Evolutionary conservation across 805 yeast species (phyloP).

Genomic region (Wickerhamomyces mucosus): DNA sequence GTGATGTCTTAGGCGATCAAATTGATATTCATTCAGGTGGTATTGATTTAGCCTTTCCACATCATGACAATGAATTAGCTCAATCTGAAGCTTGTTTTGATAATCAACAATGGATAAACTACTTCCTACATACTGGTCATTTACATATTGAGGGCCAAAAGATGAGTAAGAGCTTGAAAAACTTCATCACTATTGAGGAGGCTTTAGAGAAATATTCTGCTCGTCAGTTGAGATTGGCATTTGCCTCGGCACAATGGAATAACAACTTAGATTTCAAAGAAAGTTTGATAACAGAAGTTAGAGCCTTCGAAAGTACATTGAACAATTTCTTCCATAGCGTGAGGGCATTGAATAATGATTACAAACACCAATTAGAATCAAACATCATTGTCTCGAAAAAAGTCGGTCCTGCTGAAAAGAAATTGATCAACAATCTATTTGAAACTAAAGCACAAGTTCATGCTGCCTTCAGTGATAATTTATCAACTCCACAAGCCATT

Average conservation of each 20-base stretch:
- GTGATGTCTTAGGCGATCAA: slow-evolving; percentile 69
- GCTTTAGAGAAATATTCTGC: slow-evolving; percentile 65
- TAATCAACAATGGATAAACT: slow-evolving; percentile 92
- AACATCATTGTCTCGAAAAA: slow-evolving; percentile 56
- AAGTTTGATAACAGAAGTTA: slow-evolving; percentile 65
- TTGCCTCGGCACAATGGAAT: slow-evolving; percentile 90
- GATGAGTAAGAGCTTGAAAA: slow-evolving; percentile 92
- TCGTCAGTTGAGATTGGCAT: slow-evolving; percentile 83
- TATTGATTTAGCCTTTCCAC: slow-evolving; percentile 95
- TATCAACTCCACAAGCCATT: slow-evolving; percentile 70
- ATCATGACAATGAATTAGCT: slow-evolving; percentile 96
- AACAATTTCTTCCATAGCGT: slow-evolving; percentile 80
- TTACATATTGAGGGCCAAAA: slow-evolving; percentile 97
- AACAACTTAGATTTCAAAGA: slow-evolving; percentile 88
- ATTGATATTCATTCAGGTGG: slow-evolving; percentile 98
- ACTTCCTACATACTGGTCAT: slow-evolving; percentile 95
- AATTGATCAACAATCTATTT: slow-evolving; percentile 40
- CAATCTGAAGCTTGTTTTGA: slow-evolving; percentile 92
- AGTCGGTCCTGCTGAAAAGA: slow-evolving; percentile 43
- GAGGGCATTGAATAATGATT: slow-evolving; percentile 71
- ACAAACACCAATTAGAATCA: slow-evolving; percentile 36
- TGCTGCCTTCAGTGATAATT: slow-evolving; percentile 79
- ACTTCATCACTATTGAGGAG: slow-evolving; percentile 89
- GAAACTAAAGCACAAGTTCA: slow-evolving; percentile 53
- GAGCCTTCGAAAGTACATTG: slow-evolving; percentile 61